These are phyloP conservation scores for Penicillium subrubescens DNA, from an alignment of 495 filamentous ascomycete species.

Conservation along the genomic window DNA sequence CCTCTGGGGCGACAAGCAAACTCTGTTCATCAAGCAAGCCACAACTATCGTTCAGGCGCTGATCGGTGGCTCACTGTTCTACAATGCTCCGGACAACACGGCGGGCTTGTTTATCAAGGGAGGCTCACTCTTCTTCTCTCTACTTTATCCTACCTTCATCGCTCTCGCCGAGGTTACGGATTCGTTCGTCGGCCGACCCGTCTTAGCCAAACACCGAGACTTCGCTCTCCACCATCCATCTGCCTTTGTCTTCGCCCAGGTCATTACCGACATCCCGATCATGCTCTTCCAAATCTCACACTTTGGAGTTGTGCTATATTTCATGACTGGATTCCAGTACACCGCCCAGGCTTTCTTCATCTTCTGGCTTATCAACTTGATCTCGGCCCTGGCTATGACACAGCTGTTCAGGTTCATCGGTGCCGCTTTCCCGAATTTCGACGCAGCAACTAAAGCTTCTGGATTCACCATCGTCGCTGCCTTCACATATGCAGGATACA, in stretches of 20 bases:
- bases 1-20: slow-evolving; percentile 57
- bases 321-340: slow-evolving; percentile 56
- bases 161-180: slow-evolving; percentile 70
- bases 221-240: slow-evolving; percentile 72
- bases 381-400: slow-evolving; percentile 41
- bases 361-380: slow-evolving; percentile 37
- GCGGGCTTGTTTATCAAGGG: slow-evolving; percentile 51
- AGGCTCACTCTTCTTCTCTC: slow-evolving; percentile 62
- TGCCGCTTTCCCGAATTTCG: slow-evolving; percentile 44
- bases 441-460: slow-evolving; percentile 51
- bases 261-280: slow-evolving; percentile 66
- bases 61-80: slow-evolving; percentile 38
- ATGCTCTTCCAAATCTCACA: slow-evolving; percentile 59
- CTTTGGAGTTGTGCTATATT: slow-evolving; percentile 70
- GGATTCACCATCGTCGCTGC: slow-evolving; percentile 33
- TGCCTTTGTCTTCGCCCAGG: slow-evolving; percentile 69
- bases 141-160: slow-evolving; percentile 69
- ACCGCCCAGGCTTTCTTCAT: slow-evolving; percentile 53
- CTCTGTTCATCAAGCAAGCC: slow-evolving; percentile 57
- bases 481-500: slow-evolving; percentile 57
- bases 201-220: slow-evolving; percentile 70
- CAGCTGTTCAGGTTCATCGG: slow-evolving; percentile 49
- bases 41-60: slow-evolving; percentile 35
- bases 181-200: slow-evolving; percentile 64
- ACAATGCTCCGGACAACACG: slow-evolving; percentile 32